A percentile compares a stretch with the other conserved stretches of the same genome.
Evolutionary conservation across 352 stramenopile species (phyloP).

Genomic region (Peronospora belbahrii): DNA sequence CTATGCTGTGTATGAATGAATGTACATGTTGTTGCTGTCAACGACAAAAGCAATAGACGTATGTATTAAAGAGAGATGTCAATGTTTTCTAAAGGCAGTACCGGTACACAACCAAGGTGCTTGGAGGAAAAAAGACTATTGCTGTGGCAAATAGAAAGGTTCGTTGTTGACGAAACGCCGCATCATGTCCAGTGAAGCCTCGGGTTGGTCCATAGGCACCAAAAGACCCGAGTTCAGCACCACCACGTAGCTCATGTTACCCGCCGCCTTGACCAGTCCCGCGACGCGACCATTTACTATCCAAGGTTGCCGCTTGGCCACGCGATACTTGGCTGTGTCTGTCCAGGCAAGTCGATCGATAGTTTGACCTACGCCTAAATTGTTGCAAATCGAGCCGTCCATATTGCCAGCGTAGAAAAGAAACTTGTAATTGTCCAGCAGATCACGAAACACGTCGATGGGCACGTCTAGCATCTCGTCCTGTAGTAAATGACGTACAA

Average conservation of each 20-base stretch:
- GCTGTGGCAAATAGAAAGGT: constrained; percentile 19
- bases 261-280: constrained; percentile 56
- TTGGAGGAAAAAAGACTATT: constrained; percentile 6
- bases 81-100: constrained; percentile 9
- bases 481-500: constrained; percentile 61
- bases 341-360: constrained; percentile 75
- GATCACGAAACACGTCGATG: constrained; percentile 64
- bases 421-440: constrained; percentile 80
- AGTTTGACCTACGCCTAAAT: constrained; percentile 64
- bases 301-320: constrained; percentile 51
- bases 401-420: constrained; percentile 83
- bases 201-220: constrained; percentile 62
- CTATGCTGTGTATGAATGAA: neutral
- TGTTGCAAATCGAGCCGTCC: constrained; percentile 77
- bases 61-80: neutral
- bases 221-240: constrained; percentile 74
- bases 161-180: constrained; percentile 58
- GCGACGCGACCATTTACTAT: constrained; percentile 48
- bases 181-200: constrained; percentile 76
- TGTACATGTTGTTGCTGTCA: neutral
- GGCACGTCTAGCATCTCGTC: constrained; percentile 77
- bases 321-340: constrained; percentile 56
- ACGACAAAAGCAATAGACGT: neutral
- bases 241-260: constrained; percentile 80
- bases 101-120: neutral